A percentile compares a stretch with the other conserved stretches of the same genome.
Evolutionary conservation across 371 early-diverging fungal genomes (phyloP).

Genomic region (Mucor mucedo): DNA sequence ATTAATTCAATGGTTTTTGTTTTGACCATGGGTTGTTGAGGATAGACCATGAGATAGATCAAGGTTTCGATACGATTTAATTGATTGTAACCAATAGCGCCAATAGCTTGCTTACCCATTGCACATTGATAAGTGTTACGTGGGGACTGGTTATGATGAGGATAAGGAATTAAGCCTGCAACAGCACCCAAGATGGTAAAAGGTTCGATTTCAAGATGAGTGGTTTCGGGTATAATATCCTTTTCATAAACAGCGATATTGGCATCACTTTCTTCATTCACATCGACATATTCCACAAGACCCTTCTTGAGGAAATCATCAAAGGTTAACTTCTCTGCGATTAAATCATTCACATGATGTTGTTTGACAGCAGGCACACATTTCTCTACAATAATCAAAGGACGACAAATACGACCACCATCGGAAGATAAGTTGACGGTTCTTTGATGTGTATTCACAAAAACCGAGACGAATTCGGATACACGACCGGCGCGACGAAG

Average conservation of each 20-base stretch:
- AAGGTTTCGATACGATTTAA: constrained; percentile 96
- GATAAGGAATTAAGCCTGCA: constrained; percentile 99
- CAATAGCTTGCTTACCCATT: constrained; percentile 99
- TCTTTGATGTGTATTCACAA: constrained; percentile 82
- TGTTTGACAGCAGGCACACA: constrained; percentile 73
- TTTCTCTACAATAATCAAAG: constrained; percentile 96
- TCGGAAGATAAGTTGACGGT: constrained; percentile 97
- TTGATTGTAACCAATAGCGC: constrained; percentile 96
- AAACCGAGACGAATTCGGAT: constrained; percentile 94
- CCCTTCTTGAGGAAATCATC: constrained; percentile 94
- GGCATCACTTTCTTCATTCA: constrained; percentile 98
- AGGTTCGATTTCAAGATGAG: constrained; percentile 99
- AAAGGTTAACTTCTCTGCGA: constrained; percentile 75
- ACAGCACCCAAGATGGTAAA: constrained; percentile 98
- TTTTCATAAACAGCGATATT: constrained; percentile 91
- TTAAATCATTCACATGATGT: constrained; percentile 72
- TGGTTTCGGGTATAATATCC: constrained; percentile 85
- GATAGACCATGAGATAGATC: constrained; percentile 95
- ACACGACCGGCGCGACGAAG: constrained; percentile 88
- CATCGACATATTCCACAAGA: constrained; percentile 98
- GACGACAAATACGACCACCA: constrained; percentile 98
- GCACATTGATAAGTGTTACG: constrained; percentile 99
- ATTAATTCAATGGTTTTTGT: constrained; percentile 98
- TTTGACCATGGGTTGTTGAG: constrained; percentile 99
- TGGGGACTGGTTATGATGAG: constrained; percentile 99